Conservation (phyloP, 352 stramenopile species). For the Phytophthora kernoviae region DNA sequence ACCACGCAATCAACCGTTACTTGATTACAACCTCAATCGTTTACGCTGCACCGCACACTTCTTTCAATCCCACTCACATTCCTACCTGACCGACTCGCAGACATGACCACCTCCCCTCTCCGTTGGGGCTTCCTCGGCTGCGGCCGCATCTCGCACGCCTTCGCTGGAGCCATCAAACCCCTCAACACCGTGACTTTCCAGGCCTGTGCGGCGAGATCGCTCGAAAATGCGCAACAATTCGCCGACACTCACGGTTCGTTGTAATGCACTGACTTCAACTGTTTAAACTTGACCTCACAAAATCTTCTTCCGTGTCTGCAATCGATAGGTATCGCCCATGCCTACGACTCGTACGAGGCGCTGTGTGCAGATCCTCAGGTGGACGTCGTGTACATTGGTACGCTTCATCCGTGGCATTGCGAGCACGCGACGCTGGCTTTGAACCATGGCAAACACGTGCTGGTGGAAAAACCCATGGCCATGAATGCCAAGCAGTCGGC, state of each 20-base stretch:
- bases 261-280: background rate
- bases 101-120: conserved; percentile 20
- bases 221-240: conserved; percentile 55
- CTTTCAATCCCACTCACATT: too few relatives aligned
- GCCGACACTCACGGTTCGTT: conserved; percentile 36
- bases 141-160: conserved; percentile 70
- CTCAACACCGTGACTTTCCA: conserved; percentile 36
- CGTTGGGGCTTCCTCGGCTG: conserved; percentile 76
- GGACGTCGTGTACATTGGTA: conserved; percentile 94
- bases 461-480: conserved; percentile 94
- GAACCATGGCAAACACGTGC: conserved; percentile 87
- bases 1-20: conserved; percentile 9
- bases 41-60: background rate
- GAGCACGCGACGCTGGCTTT: conserved; percentile 80
- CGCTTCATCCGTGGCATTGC: conserved; percentile 87
- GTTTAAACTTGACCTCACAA: background rate
- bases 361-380: conserved; percentile 79
- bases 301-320: background rate
- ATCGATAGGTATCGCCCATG: conserved; percentile 44
- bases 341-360: conserved; percentile 88
- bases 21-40: background rate
- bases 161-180: conserved; percentile 46
- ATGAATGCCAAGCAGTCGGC: conserved; percentile 84
- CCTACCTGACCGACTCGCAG: background rate
- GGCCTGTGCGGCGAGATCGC: conserved; percentile 57